Evolutionary conservation across 148 eudicot species (phyloP).

Genomic region (Vaccinium vitisidaea): DNA sequence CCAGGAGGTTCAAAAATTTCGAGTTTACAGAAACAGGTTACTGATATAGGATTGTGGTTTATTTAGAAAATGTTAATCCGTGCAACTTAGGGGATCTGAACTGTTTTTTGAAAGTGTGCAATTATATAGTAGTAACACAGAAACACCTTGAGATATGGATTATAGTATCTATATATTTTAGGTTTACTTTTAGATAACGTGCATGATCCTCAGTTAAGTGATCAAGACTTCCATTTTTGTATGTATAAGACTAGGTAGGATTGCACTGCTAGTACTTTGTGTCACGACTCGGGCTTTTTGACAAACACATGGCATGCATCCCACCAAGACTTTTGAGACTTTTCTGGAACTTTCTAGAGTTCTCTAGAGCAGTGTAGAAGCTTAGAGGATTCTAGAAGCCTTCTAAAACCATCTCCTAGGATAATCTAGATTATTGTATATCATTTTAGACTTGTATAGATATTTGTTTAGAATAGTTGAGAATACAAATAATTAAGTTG

Average conservation of each 20-base stretch:
- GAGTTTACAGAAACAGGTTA: conserved; percentile 70
- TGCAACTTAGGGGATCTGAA: not conserved
- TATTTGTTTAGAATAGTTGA: too few relatives aligned
- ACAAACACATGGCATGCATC: too few relatives aligned
- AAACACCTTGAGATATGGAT: not conserved
- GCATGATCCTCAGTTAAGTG: not conserved
- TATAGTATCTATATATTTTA: too few relatives aligned
- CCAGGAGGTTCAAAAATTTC: conserved; percentile 71
- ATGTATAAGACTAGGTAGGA: not conserved
- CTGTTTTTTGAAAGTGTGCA: not conserved
- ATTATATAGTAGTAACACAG: not conserved
- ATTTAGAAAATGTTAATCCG: not conserved
- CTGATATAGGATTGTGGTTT: not conserved
- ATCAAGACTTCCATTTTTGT: not conserved
- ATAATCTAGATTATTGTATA: too few relatives aligned
- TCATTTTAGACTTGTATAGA: too few relatives aligned
- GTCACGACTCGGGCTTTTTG: too few relatives aligned
- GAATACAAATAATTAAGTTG: too few relatives aligned
- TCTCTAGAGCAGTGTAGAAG: too few relatives aligned
- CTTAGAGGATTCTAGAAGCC: too few relatives aligned
- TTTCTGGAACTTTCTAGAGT: too few relatives aligned
- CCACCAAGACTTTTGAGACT: too few relatives aligned
- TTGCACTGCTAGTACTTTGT: not conserved
- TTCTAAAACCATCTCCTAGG: too few relatives aligned
- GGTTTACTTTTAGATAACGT: not conserved